These are phyloP conservation scores for Stenocarpella maydis DNA, from an alignment of 2,329 filamentous ascomycete species.

Conservation along the genomic window DNA sequence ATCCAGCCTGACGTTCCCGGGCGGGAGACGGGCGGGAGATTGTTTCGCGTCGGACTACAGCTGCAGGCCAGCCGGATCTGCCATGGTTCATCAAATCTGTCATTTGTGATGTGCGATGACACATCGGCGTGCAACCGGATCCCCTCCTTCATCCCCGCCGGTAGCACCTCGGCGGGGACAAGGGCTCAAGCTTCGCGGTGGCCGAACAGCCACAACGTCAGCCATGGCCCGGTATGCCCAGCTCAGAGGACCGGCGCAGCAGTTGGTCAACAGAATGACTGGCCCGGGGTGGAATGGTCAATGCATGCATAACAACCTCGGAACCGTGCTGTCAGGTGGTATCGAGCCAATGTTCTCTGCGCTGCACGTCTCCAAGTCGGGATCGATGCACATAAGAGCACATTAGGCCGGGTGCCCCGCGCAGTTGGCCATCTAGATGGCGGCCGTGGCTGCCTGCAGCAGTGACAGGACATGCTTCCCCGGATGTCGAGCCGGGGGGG, in stretches of 20 bases:
- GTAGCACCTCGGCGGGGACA: constrained; percentile 4
- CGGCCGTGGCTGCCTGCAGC: constrained; percentile 4
- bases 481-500: constrained; percentile 4
- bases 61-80: constrained; percentile 26
- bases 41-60: constrained; percentile 23
- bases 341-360: not conserved
- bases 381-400: not conserved
- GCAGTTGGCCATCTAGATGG: not conserved
- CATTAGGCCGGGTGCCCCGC: not conserved
- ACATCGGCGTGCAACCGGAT: constrained; percentile 33
- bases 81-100: constrained; percentile 36
- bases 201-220: not conserved
- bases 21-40: too few relatives aligned
- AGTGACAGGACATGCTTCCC: not conserved
- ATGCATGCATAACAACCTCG: constrained; percentile 8
- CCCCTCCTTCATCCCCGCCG: constrained; percentile 10
- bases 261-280: not conserved
- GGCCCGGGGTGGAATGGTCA: not conserved
- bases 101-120: constrained; percentile 34
- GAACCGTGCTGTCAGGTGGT: not conserved
- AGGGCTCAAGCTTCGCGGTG: not conserved
- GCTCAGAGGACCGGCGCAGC: not conserved
- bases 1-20: constrained; percentile 2
- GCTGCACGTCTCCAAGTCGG: not conserved
- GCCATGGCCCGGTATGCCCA: constrained; percentile 10